A percentile compares a stretch with the other conserved stretches of the same genome.
Conservation (phyloP, 176 grass and related monocot species). For the Microstegium vimineum region DNA sequence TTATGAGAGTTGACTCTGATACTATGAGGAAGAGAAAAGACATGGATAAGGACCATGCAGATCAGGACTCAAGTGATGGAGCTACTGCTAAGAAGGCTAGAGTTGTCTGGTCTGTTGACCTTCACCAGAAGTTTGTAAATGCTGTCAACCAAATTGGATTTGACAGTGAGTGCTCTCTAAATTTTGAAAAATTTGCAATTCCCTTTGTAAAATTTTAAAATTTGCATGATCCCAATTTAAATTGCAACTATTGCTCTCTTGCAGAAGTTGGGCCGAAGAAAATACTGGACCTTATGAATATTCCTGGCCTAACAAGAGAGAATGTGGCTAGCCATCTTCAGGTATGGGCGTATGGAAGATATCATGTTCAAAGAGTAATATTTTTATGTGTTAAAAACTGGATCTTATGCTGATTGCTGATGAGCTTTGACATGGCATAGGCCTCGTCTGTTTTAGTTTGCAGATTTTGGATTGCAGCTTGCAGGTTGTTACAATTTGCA, state of each 20-base stretch:
- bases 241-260: slow-evolving; percentile 21
- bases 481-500: not conserved
- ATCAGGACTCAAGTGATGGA: slow-evolving; percentile 73
- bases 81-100: slow-evolving; percentile 77
- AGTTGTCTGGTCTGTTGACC: slow-evolving; percentile 98
- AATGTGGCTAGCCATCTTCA: slow-evolving; percentile 99
- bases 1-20: slow-evolving; percentile 44
- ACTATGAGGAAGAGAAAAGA: slow-evolving; percentile 75
- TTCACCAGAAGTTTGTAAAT: slow-evolving; percentile 95
- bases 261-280: slow-evolving; percentile 99
- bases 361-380: not conserved
- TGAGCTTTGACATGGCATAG: not conserved
- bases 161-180: slow-evolving; percentile 73
- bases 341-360: slow-evolving; percentile 77
- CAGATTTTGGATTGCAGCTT: not conserved
- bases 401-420: not conserved
- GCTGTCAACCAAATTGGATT: slow-evolving; percentile 99
- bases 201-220: slow-evolving; percentile 14
- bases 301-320: slow-evolving; percentile 93
- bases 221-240: slow-evolving; percentile 11
- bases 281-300: slow-evolving; percentile 95
- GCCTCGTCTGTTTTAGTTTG: not conserved
- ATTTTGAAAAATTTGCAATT: not conserved
- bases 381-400: slow-evolving; percentile 9
- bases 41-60: slow-evolving; percentile 57